Percentiles rank a stretch among this genome's conserved stretches.
These are phyloP conservation scores for Carallia pectinifolia DNA, from an alignment of 345 rosid species.

Conservation along the genomic window DNA sequence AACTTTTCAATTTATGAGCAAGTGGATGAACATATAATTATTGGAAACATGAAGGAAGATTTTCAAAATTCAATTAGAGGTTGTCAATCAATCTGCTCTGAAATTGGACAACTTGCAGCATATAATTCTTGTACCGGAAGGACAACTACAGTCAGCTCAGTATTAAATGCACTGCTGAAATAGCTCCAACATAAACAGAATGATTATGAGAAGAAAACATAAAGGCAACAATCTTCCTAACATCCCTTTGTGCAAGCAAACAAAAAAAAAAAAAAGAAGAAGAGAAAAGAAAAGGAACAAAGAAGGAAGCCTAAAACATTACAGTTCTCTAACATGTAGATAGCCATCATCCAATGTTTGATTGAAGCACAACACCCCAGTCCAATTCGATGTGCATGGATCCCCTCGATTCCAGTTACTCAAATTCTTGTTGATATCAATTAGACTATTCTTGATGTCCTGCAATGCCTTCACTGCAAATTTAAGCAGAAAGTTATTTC, in stretches of 20 bases:
- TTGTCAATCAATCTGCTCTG: not conserved
- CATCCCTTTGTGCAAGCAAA: not conserved
- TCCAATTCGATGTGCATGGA: slow-evolving; percentile 87
- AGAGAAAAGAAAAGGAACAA: not conserved
- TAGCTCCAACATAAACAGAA: not conserved
- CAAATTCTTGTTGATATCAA: slow-evolving; percentile 59
- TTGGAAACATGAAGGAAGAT: not conserved
- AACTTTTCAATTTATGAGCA: too few species aligned
- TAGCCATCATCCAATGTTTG: slow-evolving; percentile 55
- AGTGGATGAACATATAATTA: too few species aligned
- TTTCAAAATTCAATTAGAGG: not conserved
- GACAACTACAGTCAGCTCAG: not conserved
- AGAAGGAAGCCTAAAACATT: slow-evolving; percentile 19
- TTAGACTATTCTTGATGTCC: slow-evolving; percentile 48
- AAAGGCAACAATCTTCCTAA: not conserved
- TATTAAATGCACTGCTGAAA: not conserved
- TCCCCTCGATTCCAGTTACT: slow-evolving; percentile 78
- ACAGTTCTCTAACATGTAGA: slow-evolving; percentile 79
- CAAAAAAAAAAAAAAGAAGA: too few species aligned
- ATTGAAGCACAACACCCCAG: slow-evolving; percentile 78
- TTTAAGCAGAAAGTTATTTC: slow-evolving; percentile 5
- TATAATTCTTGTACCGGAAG: not conserved
- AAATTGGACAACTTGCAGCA: not conserved
- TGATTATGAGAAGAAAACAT: not conserved
- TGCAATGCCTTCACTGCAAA: slow-evolving; percentile 63